These are phyloP conservation scores for Hypocreales sp. DNA, from an alignment of 2,329 filamentous ascomycete species.

Conservation along the genomic window DNA sequence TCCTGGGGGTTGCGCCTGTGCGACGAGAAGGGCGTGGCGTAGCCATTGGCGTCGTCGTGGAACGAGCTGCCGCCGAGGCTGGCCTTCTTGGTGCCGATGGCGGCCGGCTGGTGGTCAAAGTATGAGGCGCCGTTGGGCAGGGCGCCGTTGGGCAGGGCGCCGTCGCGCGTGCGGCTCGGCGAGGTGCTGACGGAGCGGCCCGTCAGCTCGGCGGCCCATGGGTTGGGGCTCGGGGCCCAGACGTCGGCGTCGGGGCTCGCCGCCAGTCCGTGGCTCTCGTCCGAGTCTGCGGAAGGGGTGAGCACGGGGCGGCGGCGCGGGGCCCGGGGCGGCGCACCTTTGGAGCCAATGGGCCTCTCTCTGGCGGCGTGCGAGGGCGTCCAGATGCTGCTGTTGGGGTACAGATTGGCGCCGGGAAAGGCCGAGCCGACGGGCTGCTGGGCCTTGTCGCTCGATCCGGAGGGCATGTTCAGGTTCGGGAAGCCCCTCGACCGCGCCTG, in stretches of 20 bases:
- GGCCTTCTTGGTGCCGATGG: constrained; percentile 23
- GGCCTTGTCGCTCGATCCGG: constrained; percentile 14
- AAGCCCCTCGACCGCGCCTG: constrained; percentile 23
- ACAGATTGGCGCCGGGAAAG: constrained; percentile 19
- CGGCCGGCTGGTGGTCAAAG: constrained; percentile 28
- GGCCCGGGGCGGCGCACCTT: constrained; percentile 24
- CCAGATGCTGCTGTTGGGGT: constrained; percentile 19
- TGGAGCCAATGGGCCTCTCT: constrained; percentile 22
- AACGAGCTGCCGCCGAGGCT: constrained; percentile 9
- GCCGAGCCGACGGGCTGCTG: constrained; percentile 24
- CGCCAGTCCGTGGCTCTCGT: constrained; percentile 22
- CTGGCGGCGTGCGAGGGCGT: constrained; percentile 25
- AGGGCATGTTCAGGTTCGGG: constrained; percentile 20
- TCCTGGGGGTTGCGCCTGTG: constrained; percentile 20
- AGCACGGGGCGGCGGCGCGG: constrained; percentile 3
- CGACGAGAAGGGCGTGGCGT: constrained; percentile 9
- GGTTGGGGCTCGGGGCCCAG: constrained; percentile 32
- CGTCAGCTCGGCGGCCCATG: constrained; percentile 41
- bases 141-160: constrained; percentile 26
- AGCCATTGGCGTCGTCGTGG: constrained; percentile 10
- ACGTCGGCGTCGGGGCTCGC: constrained; percentile 53
- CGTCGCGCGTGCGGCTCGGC: constrained; percentile 37
- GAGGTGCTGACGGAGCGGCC: constrained; percentile 36
- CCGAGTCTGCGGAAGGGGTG: constrained; percentile 10
- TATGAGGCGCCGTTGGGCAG: constrained; percentile 26